Percentiles rank a stretch among this genome's conserved stretches.
Evolutionary conservation across 495 filamentous ascomycete species (phyloP).

Genomic region (Pyrenopolyporus hunteri): DNA sequence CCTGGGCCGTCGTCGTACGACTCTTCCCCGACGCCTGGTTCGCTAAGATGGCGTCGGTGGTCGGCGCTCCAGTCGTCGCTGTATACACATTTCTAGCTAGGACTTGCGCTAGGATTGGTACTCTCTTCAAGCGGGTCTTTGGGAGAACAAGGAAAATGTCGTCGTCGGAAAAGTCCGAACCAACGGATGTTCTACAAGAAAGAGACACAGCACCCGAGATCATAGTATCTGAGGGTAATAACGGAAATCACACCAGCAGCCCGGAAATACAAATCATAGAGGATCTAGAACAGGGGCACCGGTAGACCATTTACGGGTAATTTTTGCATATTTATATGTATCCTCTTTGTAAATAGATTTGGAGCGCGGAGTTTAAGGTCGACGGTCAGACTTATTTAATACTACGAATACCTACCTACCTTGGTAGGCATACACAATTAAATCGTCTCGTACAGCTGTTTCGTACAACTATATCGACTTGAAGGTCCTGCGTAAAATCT

Average conservation of each 20-base stretch:
- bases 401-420: too few relatives aligned
- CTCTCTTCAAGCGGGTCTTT: constrained; percentile 33
- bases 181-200: background rate
- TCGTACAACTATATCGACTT: too few relatives aligned
- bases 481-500: too few relatives aligned
- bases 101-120: constrained; percentile 7
- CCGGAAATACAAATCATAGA: constrained; percentile 29
- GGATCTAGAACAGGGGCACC: constrained; percentile 24
- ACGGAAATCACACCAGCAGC: background rate
- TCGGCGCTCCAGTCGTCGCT: constrained; percentile 34
- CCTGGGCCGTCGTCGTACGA: constrained; percentile 73
- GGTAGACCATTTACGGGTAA: too few relatives aligned
- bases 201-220: constrained; percentile 26
- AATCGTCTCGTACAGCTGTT: too few relatives aligned
- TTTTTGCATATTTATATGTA: too few relatives aligned
- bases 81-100: constrained; percentile 28
- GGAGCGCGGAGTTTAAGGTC: too few relatives aligned
- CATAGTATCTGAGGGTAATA: constrained; percentile 17
- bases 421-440: too few relatives aligned
- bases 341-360: too few relatives aligned
- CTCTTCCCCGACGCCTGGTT: constrained; percentile 68
- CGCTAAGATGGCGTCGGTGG: constrained; percentile 28
- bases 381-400: too few relatives aligned
- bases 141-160: constrained; percentile 12
- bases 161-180: background rate